phyloP scores from a whole-genome alignment of 306 rosid genomes.

The Quercus bicolor region DNA sequence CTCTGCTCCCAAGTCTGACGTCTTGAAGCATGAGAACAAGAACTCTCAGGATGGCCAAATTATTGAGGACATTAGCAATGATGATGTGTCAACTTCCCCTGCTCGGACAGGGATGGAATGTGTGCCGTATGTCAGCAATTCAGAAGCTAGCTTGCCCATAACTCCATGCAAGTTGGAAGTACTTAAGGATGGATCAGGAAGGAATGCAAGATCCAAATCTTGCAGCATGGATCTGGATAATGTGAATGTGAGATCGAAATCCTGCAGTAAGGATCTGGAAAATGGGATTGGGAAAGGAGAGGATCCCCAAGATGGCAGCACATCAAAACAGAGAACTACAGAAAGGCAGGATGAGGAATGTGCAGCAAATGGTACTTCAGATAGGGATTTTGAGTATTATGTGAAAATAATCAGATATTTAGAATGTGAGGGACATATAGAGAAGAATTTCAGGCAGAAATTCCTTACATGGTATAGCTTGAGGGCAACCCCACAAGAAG shows the following conservation, averaged over 20 bases:
- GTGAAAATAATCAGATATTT: slow-evolving; percentile 87
- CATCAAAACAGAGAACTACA: slow-evolving; percentile 61
- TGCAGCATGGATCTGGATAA: slow-evolving; percentile 51
- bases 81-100: slow-evolving; percentile 52
- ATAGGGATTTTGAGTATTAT: slow-evolving; percentile 72
- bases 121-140: slow-evolving; percentile 45
- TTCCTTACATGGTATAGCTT: slow-evolving; percentile 95
- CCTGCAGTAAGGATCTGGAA: slow-evolving; percentile 58
- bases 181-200: slow-evolving; percentile 63
- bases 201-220: slow-evolving; percentile 61
- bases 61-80: slow-evolving; percentile 55
- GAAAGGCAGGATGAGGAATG: slow-evolving; percentile 56
- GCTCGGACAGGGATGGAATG: slow-evolving; percentile 59
- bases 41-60: slow-evolving; percentile 47
- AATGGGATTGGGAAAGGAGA: slow-evolving; percentile 56
- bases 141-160: slow-evolving; percentile 69
- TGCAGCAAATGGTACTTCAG: slow-evolving; percentile 38
- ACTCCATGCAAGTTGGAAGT: slow-evolving; percentile 80
- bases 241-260: slow-evolving; percentile 52
- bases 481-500: slow-evolving; percentile 74
- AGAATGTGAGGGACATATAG: slow-evolving; percentile 92
- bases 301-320: slow-evolving; percentile 72
- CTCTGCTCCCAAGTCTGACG: slow-evolving; percentile 39
- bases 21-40: slow-evolving; percentile 44
- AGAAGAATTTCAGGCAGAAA: slow-evolving; percentile 90